A percentile compares a stretch with the other conserved stretches of the same genome.
Conservation (phyloP, 805 yeast genomes). For the Candida railenensis region DNA sequence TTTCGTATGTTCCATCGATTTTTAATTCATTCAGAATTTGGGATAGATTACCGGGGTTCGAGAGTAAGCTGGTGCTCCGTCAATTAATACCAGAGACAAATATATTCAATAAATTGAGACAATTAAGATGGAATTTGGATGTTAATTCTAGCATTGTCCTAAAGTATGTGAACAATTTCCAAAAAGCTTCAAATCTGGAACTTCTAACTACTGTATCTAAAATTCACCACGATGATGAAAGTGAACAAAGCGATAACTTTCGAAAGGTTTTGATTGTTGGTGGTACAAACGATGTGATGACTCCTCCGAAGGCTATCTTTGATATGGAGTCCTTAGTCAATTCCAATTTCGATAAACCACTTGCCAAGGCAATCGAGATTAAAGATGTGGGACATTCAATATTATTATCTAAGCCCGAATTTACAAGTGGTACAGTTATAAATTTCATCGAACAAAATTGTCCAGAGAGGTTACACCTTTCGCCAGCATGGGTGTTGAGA, state of each 20-base stretch:
- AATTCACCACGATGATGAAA: slow-evolving; percentile 31
- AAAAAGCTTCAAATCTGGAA: slow-evolving; percentile 42
- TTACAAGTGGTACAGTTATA: slow-evolving; percentile 58
- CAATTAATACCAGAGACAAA: slow-evolving; percentile 39
- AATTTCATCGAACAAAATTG: slow-evolving; percentile 51
- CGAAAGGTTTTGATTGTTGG: slow-evolving; percentile 53
- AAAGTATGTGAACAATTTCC: slow-evolving; percentile 51
- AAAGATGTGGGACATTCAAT: slow-evolving; percentile 64
- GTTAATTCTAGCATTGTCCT: slow-evolving; percentile 54
- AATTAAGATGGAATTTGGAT: slow-evolving; percentile 71
- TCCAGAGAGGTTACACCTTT: slow-evolving; percentile 51
- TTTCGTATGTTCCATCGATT: slow-evolving; percentile 40
- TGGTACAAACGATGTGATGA: slow-evolving; percentile 57
- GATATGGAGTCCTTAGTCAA: slow-evolving; percentile 26
- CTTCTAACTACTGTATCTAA: slow-evolving; percentile 39
- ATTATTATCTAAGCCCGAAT: slow-evolving; percentile 62
- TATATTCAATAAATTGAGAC: slow-evolving; percentile 48
- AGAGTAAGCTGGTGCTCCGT: slow-evolving; percentile 58
- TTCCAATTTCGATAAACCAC: slow-evolving; percentile 21
- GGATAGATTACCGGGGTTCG: slow-evolving; percentile 64
- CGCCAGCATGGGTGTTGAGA: slow-evolving; percentile 70
- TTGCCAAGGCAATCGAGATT: slow-evolving; percentile 35
- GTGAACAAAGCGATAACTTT: slow-evolving; percentile 25
- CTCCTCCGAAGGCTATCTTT: slow-evolving; percentile 44
- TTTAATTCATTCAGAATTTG: slow-evolving; percentile 55